Percentiles rank a stretch among this genome's conserved stretches.
These are phyloP conservation scores for Magnusiomyces suaveolens DNA, from an alignment of 1,139 yeast genomes.

Conservation along the genomic window DNA sequence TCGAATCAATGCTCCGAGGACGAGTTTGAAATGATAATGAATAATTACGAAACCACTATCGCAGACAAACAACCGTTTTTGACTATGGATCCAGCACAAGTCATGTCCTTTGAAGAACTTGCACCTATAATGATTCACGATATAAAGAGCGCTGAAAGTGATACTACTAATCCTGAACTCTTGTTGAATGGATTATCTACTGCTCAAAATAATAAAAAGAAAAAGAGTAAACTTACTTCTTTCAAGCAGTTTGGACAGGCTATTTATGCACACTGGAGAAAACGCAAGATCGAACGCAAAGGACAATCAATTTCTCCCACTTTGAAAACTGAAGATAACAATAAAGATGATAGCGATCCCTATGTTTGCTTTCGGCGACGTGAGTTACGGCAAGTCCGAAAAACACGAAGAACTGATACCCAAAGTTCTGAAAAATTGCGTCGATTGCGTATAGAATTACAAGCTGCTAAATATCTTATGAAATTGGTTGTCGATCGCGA, in stretches of 20 bases:
- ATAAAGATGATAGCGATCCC: constrained; percentile 89
- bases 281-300: constrained; percentile 55
- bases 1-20: constrained; percentile 49
- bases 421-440: constrained; percentile 81
- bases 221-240: constrained; percentile 1
- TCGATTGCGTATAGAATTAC: constrained; percentile 63
- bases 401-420: constrained; percentile 89
- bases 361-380: constrained; percentile 93
- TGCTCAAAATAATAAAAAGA: background rate
- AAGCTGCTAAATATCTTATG: constrained; percentile 62
- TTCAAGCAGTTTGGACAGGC: constrained; percentile 56
- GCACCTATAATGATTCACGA: constrained; percentile 26
- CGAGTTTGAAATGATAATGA: constrained; percentile 75
- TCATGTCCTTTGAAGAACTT: constrained; percentile 62
- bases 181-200: constrained; percentile 21
- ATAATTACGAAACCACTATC: constrained; percentile 63
- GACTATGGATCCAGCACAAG: constrained; percentile 71
- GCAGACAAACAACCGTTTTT: constrained; percentile 81
- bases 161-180: constrained; percentile 31
- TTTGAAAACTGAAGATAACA: constrained; percentile 77
- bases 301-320: constrained; percentile 69
- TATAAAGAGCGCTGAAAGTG: constrained; percentile 27
- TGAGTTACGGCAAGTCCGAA: constrained; percentile 90
- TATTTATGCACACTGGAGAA: constrained; percentile 76
- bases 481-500: constrained; percentile 70